Evolutionary conservation across 106 monocot genomes (phyloP), one percentile per base, ranked within the genome.

Genomic region (Cymbidium sinense): DNA sequence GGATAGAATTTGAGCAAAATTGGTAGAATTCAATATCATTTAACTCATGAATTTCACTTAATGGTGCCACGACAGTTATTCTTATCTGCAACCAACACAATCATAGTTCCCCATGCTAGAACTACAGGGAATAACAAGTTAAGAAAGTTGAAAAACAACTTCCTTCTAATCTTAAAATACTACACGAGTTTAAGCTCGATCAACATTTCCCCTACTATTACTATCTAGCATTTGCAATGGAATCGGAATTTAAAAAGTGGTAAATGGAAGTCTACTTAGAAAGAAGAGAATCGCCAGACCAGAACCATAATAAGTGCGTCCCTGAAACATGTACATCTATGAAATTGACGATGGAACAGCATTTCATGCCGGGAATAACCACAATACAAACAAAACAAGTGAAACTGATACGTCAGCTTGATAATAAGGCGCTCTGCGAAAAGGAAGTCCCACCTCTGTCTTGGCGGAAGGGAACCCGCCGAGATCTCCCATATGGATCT

Each of bases 401-500:
- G 6, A 23, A 58, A n/a, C 3, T 58, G 23, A 58, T 20, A 23
- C 58, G 21, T 39, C 37, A 7, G 37, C 7, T 39, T 1, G 7
- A 3, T 39, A 39, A 58, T 20, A 58, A 13, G 23, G 4, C 58
- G 21, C 58, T 20, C 54, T 58, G 58, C 23, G 20, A 23, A 58
- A n/a, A 8, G 21, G 23, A 39, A 39, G 37, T 39, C 37, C 5
- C 41, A 89, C 95, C 92, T 95, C 95, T 6, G 95, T 88, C 79
- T 86, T 89, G 18, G 80, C 82, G 5, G 88, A 85, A 23, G 91
- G 19, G 15, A 83, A 78, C 12, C 83, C 87, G 35, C 87, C 85
- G 61, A 93, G 86, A 44, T 93, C 87, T 2, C 93, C 89, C 92
- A 92, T 92, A 43, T 92, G 92, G 64, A 92, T 92, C 82, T 92